A percentile compares a stretch with the other conserved stretches of the same genome.
Evolutionary conservation across 176 grass and related monocot genomes (phyloP).

Genomic region (Triticum timopheevii): DNA sequence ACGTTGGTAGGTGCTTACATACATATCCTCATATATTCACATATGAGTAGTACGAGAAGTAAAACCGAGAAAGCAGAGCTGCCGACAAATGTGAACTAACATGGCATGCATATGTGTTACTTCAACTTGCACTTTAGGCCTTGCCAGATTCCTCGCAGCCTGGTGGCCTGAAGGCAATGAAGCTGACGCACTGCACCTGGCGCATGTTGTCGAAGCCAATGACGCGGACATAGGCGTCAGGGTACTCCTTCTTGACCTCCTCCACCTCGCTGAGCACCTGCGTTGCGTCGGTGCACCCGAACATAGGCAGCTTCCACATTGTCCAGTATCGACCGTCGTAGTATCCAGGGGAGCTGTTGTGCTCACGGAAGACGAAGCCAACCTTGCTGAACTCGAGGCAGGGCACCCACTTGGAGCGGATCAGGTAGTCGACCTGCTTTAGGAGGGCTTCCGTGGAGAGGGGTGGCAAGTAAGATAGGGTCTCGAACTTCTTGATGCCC

Average conservation of each 20-base stretch:
- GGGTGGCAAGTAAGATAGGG: neutral
- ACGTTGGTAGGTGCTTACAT: neutral
- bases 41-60: neutral
- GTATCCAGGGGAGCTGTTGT: neutral
- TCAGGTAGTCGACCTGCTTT: neutral
- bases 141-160: neutral
- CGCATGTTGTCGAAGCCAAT: neutral
- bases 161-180: neutral
- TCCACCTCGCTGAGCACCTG: neutral
- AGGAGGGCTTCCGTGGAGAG: neutral
- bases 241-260: constrained; percentile 1
- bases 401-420: neutral
- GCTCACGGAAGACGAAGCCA: neutral
- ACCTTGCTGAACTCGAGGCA: neutral
- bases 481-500: constrained; percentile 2
- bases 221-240: neutral
- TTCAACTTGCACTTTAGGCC: neutral
- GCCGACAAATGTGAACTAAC: neutral
- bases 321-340: neutral
- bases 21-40: neutral
- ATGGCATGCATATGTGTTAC: neutral
- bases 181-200: neutral
- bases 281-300: neutral
- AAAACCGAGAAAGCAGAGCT: neutral
- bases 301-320: constrained; percentile 1